Evolutionary conservation across 345 rosid genomes (phyloP), one percentile per base, ranked within the genome.

Genomic region (Passiflora organensis): DNA sequence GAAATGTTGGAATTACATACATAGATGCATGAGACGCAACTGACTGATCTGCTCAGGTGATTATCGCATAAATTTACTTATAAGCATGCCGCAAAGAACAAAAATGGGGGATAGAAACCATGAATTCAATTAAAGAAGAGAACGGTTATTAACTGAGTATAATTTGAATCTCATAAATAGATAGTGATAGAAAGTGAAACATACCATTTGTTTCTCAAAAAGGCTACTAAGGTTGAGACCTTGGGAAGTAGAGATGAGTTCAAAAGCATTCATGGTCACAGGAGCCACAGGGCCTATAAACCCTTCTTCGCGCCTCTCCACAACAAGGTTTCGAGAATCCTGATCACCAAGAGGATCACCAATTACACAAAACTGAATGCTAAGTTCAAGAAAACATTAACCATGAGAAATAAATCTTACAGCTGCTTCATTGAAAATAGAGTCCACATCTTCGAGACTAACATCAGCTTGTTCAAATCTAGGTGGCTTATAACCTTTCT

Each of bases 161-260:
- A 28, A 2, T 28, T 2, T 28, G 8, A 9, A 41, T 25, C 42
- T 18, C 3, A n/a, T n/a, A n/a, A n/a, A n/a, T n/a, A n/a, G n/a
- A n/a, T n/a, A n/a, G n/a, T n/a, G n/a, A n/a, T n/a, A n/a, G n/a
- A n/a, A n/a, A n/a, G n/a, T n/a, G 36, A 32, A 38, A 55, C 73
- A 44, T 79, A 86, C 99, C 97, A 85, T 85, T 80, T 85, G 90
- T 76, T 94, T 94, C 78, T 94, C 97, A 57, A 94, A 94, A 52
- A 94, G 89, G 48, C 79, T 66, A 63, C 96, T 65, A 37, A 94
- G 97, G 80, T 94, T 94, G 68, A 94, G 97, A 67, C 99, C 95
- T 72, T 82, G 99, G 21, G 97, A 94, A 15, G 87, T 85, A 34
- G 97, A 83, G 64, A 94, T 94, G 59, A 94, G 94, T 78, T 94